Evolutionary conservation across 257 asterid species (phyloP).

Genomic region (Solanum chilense): DNA sequence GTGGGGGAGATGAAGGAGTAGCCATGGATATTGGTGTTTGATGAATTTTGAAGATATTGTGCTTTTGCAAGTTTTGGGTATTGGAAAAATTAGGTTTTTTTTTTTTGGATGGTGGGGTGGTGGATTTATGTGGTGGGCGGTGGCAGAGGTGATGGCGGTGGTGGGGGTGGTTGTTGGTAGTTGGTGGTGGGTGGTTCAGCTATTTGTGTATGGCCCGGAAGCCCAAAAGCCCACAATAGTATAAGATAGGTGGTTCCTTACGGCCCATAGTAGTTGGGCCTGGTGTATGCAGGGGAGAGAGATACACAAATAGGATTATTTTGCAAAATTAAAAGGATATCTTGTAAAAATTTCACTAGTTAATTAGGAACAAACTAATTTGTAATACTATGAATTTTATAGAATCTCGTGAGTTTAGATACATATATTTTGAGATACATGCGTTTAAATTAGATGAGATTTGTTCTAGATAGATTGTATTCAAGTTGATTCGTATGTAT

Average conservation of each 20-base stretch:
- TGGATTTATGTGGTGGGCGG: constrained; percentile 1
- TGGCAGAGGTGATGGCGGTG: background rate
- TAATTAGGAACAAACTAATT: no score
- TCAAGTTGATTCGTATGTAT: no score
- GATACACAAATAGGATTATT: background rate
- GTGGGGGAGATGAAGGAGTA: constrained; percentile 7
- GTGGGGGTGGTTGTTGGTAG: background rate
- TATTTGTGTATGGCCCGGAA: background rate
- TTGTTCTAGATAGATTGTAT: no score
- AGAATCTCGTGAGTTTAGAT: no score
- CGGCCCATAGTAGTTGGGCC: background rate
- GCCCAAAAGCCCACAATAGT: background rate
- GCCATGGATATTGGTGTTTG: background rate
- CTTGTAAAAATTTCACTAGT: no score
- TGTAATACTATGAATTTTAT: no score
- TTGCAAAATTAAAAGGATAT: background rate
- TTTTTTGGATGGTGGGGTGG: background rate
- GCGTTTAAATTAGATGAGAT: no score
- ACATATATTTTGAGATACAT: no score
- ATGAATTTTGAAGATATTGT: background rate
- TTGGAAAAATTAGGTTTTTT: background rate
- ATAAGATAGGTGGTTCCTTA: background rate
- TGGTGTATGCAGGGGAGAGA: background rate
- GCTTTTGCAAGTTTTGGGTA: background rate
- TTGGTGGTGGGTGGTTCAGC: background rate